These are phyloP conservation scores for Ogataea nonfermentans DNA, from an alignment of 805 yeast genomes.

Conservation along the genomic window DNA sequence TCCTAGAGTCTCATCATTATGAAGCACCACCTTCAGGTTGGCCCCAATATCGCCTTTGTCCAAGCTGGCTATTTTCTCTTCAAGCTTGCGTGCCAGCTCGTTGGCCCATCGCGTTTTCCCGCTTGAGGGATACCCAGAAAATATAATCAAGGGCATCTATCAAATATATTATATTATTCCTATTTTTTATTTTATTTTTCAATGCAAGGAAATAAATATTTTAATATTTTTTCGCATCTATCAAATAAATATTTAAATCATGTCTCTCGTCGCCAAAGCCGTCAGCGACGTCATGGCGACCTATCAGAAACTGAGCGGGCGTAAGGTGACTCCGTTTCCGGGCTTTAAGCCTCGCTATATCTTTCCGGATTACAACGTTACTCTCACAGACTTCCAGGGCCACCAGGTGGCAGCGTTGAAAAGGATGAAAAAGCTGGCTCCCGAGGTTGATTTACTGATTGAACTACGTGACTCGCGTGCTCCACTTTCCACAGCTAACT, in stretches of 20 bases:
- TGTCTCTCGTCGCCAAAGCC: slow-evolving; percentile 2
- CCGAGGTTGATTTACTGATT: slow-evolving; percentile 75
- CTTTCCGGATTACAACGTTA: slow-evolving; percentile 74
- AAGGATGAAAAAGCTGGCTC: slow-evolving; percentile 62
- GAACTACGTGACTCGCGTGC: slow-evolving; percentile 91
- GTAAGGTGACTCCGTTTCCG: neutral
- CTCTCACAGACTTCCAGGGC: slow-evolving; percentile 80
- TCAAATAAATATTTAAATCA: neutral
- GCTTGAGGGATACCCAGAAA: slow-evolving; percentile 82
- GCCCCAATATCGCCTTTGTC: slow-evolving; percentile 47
- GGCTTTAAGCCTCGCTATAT: slow-evolving; percentile 61
- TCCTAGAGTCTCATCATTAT: slow-evolving; percentile 76
- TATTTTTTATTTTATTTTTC: neutral
- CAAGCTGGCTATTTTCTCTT: slow-evolving; percentile 41
- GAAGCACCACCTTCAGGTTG: slow-evolving; percentile 60
- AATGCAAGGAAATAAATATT: too few species aligned
- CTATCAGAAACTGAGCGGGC: neutral
- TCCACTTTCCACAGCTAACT: slow-evolving; percentile 80
- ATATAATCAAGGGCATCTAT: slow-evolving; percentile 78
- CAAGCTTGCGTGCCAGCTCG: slow-evolving; percentile 48
- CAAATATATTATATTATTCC: neutral
- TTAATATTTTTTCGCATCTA: too few species aligned
- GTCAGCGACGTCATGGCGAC: slow-evolving; percentile 2
- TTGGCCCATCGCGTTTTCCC: slow-evolving; percentile 81
- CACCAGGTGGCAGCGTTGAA: slow-evolving; percentile 82